A percentile compares a stretch with the other conserved stretches of the same genome.
These are phyloP conservation scores for Albugo laibachii DNA, from an alignment of 352 stramenopile genomes.

Conservation along the genomic window DNA sequence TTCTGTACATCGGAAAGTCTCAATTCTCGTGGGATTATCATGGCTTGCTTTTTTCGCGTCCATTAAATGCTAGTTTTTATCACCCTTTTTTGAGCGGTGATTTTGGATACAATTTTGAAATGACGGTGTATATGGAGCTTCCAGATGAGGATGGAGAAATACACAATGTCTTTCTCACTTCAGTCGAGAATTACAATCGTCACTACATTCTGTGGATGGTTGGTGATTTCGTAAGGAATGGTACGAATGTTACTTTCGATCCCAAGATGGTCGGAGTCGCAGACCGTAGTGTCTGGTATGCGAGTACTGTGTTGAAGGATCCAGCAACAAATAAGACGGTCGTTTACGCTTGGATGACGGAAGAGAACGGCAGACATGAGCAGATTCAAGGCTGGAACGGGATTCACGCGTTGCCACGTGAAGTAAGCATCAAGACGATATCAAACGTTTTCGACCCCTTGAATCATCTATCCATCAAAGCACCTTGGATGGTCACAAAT, in stretches of 20 bases:
- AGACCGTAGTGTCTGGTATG: slow-evolving; percentile 46
- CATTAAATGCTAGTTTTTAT: slow-evolving; percentile 47
- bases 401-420: slow-evolving; percentile 32
- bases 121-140: slow-evolving; percentile 36
- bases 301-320: slow-evolving; percentile 44
- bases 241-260: slow-evolving; percentile 11
- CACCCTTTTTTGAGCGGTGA: slow-evolving; percentile 10
- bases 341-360: slow-evolving; percentile 37
- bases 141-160: slow-evolving; percentile 26
- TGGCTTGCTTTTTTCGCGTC: slow-evolving; percentile 27
- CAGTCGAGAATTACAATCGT: slow-evolving; percentile 21
- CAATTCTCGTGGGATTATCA: slow-evolving; percentile 50
- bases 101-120: slow-evolving; percentile 55
- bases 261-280: slow-evolving; percentile 36
- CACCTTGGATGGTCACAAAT: slow-evolving; percentile 23
- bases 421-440: slow-evolving; percentile 27
- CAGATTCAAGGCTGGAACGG: slow-evolving; percentile 52
- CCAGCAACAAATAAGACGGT: slow-evolving; percentile 28
- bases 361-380: slow-evolving; percentile 19
- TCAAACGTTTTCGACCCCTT: slow-evolving; percentile 27
- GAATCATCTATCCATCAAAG: slow-evolving; percentile 19
- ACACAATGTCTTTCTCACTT: slow-evolving; percentile 47
- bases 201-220: slow-evolving; percentile 46
- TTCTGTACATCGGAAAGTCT: slow-evolving; percentile 37
- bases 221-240: slow-evolving; percentile 4